Base-by-base conservation (phyloP, 2,329 filamentous ascomycete species). In the Trichoderma sp. region DNA sequence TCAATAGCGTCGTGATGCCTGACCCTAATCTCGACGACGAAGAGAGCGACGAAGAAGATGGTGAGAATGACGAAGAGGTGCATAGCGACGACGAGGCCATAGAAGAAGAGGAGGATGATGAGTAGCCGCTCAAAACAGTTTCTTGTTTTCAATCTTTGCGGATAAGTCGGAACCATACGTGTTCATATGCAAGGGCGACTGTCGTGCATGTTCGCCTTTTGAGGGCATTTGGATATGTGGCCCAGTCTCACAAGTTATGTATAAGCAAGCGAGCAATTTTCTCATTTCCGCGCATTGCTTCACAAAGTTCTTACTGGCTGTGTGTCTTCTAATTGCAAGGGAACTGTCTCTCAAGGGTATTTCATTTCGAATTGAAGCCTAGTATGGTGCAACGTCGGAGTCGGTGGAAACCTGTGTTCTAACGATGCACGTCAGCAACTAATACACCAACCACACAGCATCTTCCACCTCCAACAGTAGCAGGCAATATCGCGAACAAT, bases 1-100 rank as follows among this genome's bases (percentile, higher is more conserved):
- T 93, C 70, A 94, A 93, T 75, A 87, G 84, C 70, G 85, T 92
- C 55, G 89, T 92, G 69, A 92, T 92, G 90, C 91, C 91, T 3
- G 91, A 93, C 76, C 84, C 84, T 2, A 78, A 76, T 14, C 52
- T 77, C 5, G 84, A 82, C 7, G 84, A 84, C 16, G 81, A 82
- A 13, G 81, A 81, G 16, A 76, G 76, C 10, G 77, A 77, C 13
- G 80, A 79, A 5, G 79, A 79, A 0, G 80, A 79, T 0, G 78
- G 77, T 0, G 77, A 76, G 1, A 72, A 70, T 2, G 71, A 70
- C 35, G 63, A 68, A 13, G 58, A 68, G 24, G 56, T 71, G 37
- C 64, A 68, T 31, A 47, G 63, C 4, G 68, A 59, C 10, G 68
- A 24, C 3, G 53, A 60, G 24, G 53, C 47, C n/a, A 47, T 60